phyloP scores from a whole-genome alignment of 345 rosid genomes.

The Psidium friedrichsthalianum region DNA sequence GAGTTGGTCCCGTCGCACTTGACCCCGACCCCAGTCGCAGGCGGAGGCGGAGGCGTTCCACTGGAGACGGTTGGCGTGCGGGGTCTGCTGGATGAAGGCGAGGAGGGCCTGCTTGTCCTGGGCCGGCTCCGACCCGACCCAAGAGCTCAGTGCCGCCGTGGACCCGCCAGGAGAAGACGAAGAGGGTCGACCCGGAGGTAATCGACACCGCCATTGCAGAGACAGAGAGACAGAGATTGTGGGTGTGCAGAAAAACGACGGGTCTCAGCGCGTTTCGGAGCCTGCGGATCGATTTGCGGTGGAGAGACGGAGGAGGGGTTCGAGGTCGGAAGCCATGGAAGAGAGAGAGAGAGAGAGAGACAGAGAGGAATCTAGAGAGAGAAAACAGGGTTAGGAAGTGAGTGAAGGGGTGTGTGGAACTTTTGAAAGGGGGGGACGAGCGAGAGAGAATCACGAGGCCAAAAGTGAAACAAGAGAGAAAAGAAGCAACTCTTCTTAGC shows the following conservation, averaged over 20 bases:
- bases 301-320: not conserved
- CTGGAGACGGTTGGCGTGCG: slow-evolving; percentile 63
- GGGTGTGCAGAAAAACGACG: not conserved
- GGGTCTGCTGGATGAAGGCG: slow-evolving; percentile 39
- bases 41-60: slow-evolving; percentile 71
- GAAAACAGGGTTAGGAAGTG: not conserved
- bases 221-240: not conserved
- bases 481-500: not conserved
- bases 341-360: not conserved
- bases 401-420: not conserved
- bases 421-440: not conserved
- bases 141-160: slow-evolving; percentile 17
- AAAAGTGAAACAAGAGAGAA: not conserved
- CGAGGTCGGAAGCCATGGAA: not conserved
- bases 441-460: not conserved
- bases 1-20: slow-evolving; percentile 50
- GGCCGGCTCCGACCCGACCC: slow-evolving; percentile 54
- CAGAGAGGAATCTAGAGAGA: not conserved
- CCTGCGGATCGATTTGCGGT: not conserved
- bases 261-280: not conserved
- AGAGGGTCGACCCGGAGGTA: not conserved
- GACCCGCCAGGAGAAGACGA: slow-evolving; percentile 12
- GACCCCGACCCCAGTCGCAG: slow-evolving; percentile 84
- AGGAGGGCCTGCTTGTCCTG: slow-evolving; percentile 80
- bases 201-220: slow-evolving; percentile 26